Conservation (phyloP, 305 asterid genomes). For the Fraxinus ornus region DNA sequence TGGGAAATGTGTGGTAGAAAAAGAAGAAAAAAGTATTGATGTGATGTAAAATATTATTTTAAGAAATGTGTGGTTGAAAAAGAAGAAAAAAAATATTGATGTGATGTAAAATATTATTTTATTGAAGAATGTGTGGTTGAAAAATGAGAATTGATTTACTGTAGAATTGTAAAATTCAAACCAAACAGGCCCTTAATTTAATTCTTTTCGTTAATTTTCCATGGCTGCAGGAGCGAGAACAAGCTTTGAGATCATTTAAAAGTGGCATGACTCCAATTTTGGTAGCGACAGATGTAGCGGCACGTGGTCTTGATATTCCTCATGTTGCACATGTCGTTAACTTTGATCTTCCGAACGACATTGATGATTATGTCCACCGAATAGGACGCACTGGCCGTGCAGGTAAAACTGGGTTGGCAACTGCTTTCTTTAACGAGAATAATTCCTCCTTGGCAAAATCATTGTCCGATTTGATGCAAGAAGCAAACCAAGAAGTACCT, state of each 20-base stretch:
- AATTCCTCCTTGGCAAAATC: conserved; percentile 73
- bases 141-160: too few species aligned
- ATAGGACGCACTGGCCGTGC: conserved; percentile 96
- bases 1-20: too few species aligned
- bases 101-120: too few species aligned
- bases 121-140: too few species aligned
- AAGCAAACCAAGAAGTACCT: conserved; percentile 89
- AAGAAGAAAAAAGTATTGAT: too few species aligned
- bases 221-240: conserved; percentile 74
- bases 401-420: conserved; percentile 83
- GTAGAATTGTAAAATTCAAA: too few species aligned
- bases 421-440: conserved; percentile 86
- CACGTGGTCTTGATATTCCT: conserved; percentile 93
- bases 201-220: background rate
- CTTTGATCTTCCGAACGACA: conserved; percentile 89
- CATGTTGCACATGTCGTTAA: conserved; percentile 92
- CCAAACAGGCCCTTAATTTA: too few species aligned
- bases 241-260: conserved; percentile 82
- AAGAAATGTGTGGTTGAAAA: too few species aligned
- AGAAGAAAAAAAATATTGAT: too few species aligned
- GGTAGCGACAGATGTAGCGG: conserved; percentile 93
- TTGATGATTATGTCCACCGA: conserved; percentile 89
- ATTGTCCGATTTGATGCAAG: conserved; percentile 83
- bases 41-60: too few species aligned
- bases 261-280: conserved; percentile 80